Base-by-base conservation (phyloP, 2,329 filamentous ascomycete species). In the Cladophialophora yegresii region DNA sequence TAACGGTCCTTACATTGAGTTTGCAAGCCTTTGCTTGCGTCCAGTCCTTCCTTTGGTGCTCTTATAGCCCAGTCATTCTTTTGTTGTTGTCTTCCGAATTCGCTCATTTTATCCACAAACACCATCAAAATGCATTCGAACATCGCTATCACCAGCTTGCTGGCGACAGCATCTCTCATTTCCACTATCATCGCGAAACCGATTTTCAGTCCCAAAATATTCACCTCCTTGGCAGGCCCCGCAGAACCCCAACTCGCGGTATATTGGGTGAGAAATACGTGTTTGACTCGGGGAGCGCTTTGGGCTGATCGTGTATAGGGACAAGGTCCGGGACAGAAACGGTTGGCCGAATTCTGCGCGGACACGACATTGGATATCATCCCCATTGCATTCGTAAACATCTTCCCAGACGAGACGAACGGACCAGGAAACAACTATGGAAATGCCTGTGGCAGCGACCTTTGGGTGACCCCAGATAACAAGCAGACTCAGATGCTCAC, bases 381-480 rank as follows among this genome's bases (percentile, higher is more conserved):
- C 72, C 82, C 81, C 65, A 73, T 86, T 64, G 83, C 76, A 3
- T 87, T 86, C 69, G 76, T 87, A 62, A 83, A 83, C 67, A 68
- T 75, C 45, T 86, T 85, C 69, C 84, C 84, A 0, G 76, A 80
- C 58, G 76, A 79, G 53, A 65, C 72, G 20, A 78, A 76, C 45
- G 80, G 78, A 40, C 84, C 84, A 4, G 79, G 77, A 10, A 81
- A 78, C 12, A 85, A 86, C 75, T 86, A 85, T 71, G 84, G 81
- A 66, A 84, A 83, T 69, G 82, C 83, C 49, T 86, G 84, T 68
- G 76, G 74, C 7, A 64, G 69, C 13, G 73, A 73, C 7, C 83
- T 79, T 70, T 71, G 71, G 26, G 72, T 77, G 61, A 73, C 75
- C 9, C 64, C 64, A 40, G 63, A 67, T 58, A 64, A 64, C 13